Conservation (phyloP, 139 green algal genomes). For the Coccomyxa sp. region DNA sequence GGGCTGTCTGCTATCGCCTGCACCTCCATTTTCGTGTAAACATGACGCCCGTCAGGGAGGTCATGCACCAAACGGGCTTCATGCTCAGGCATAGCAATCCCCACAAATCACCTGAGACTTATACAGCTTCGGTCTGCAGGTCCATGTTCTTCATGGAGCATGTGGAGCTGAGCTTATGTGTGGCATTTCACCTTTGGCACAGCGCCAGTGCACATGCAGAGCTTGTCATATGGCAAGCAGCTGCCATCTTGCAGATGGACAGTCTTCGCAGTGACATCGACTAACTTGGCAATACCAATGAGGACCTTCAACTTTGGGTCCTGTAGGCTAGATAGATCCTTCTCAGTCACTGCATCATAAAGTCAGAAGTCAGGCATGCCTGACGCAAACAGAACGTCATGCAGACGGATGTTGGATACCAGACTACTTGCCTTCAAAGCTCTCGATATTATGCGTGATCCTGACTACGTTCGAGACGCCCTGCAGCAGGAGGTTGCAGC, state of each 20-base stretch:
- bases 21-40: neutral
- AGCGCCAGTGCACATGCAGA: slow-evolving; percentile 71
- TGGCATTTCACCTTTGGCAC: slow-evolving; percentile 42
- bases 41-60: neutral
- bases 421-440: slow-evolving; percentile 33
- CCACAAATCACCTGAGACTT: neutral
- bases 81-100: too few species aligned
- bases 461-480: slow-evolving; percentile 45
- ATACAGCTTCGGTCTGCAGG: neutral
- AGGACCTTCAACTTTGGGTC: slow-evolving; percentile 45
- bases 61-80: neutral
- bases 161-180: too few species aligned
- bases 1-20: neutral
- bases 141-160: neutral
- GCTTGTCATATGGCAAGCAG: slow-evolving; percentile 51
- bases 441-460: slow-evolving; percentile 46
- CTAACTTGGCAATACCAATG: slow-evolving; percentile 21
- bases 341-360: slow-evolving; percentile 38
- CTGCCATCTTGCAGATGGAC: slow-evolving; percentile 32
- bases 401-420: too few species aligned
- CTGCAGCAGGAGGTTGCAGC: slow-evolving; percentile 21
- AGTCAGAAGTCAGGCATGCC: too few species aligned
- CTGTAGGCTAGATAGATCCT: slow-evolving; percentile 30
- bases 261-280: slow-evolving; percentile 37
- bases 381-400: too few species aligned